Percentiles rank a stretch among this genome's conserved stretches.
Evolutionary conservation across 805 yeast genomes (phyloP).

Genomic region (Suhomyces xylopsoci): DNA sequence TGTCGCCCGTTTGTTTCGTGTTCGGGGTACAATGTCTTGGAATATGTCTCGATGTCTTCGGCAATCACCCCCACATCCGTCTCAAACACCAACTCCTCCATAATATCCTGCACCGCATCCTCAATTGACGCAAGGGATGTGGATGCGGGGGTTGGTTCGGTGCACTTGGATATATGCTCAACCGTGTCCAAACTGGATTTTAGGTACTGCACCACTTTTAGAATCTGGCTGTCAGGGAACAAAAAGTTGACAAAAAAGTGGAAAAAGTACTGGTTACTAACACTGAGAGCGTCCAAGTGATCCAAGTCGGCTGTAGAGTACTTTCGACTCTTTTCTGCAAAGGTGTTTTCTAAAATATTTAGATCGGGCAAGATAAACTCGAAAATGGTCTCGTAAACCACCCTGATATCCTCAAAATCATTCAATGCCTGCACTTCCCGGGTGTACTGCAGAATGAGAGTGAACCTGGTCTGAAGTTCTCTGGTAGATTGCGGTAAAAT

Average conservation of each 20-base stretch:
- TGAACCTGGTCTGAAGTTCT: slow-evolving; percentile 3
- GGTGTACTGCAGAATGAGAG: slow-evolving; percentile 7
- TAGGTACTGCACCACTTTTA: background rate
- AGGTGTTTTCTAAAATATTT: background rate
- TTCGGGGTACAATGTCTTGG: too few relatives aligned
- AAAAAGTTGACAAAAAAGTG: slow-evolving; percentile 5
- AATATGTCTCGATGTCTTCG: too few relatives aligned
- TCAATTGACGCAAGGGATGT: too few relatives aligned
- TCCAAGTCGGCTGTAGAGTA: background rate
- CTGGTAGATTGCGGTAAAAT: background rate
- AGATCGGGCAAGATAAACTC: slow-evolving; percentile 5
- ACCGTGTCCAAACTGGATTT: background rate
- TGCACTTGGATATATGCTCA: background rate
- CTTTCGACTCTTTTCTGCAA: background rate
- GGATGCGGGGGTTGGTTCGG: too few relatives aligned
- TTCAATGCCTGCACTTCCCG: slow-evolving; percentile 1
- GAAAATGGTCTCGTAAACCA: slow-evolving; percentile 8
- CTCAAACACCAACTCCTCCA: too few relatives aligned
- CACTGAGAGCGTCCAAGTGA: background rate
- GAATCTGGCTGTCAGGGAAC: slow-evolving; percentile 6
- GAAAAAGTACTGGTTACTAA: background rate
- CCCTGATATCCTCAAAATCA: slow-evolving; percentile 3
- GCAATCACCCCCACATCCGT: too few relatives aligned
- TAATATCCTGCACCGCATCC: too few relatives aligned
- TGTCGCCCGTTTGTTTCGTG: too few relatives aligned